These are phyloP conservation scores for Hypoxylon crocopeplum DNA, from an alignment of 495 filamentous ascomycete genomes.

Conservation along the genomic window DNA sequence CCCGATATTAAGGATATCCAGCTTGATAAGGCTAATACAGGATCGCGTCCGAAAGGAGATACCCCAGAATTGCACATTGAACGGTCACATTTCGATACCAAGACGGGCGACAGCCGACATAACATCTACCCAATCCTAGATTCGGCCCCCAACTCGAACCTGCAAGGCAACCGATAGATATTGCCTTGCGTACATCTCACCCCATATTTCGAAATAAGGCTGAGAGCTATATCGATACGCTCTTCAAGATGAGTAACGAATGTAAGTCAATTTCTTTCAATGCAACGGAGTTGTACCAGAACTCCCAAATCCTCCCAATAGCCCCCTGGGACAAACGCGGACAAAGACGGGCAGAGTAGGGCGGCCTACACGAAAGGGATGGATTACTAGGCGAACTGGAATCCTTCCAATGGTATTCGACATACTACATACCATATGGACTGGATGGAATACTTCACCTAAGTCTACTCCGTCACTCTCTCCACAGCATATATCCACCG, in stretches of 20 bases:
- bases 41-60: neutral
- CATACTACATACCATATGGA: no score
- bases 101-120: neutral
- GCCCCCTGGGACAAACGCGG: neutral
- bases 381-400: no score
- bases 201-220: conserved; percentile 17
- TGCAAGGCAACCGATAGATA: conserved; percentile 17
- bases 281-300: neutral
- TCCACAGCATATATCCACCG: neutral
- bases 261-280: conserved; percentile 27
- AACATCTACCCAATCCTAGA: conserved; percentile 11
- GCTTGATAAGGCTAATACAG: neutral
- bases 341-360: conserved; percentile 20
- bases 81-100: conserved; percentile 3
- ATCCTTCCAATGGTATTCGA: no score
- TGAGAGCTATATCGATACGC: conserved; percentile 4
- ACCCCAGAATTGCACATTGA: neutral
- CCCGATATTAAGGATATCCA: neutral
- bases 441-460: no score
- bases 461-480: no score
- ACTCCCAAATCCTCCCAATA: neutral
- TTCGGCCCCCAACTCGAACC: conserved; percentile 28
- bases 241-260: conserved; percentile 28
- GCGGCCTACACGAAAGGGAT: neutral
- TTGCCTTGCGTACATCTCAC: neutral